phyloP scores from a whole-genome alignment of 164 flowering plant genomes.

The Vitis amurensis region DNA sequence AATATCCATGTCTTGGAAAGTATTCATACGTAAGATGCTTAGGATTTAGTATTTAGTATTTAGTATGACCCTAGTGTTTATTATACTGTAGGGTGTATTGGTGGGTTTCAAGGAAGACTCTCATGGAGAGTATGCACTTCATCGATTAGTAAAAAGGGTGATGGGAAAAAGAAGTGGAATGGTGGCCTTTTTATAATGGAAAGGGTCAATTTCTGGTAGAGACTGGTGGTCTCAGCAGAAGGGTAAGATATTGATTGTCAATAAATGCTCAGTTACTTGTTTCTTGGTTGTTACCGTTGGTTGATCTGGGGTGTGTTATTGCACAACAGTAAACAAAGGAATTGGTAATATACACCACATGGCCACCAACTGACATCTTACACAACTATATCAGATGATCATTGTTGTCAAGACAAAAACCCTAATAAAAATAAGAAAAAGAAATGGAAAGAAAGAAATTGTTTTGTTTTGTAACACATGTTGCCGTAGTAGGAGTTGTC shows the following conservation, averaged over 20 bases:
- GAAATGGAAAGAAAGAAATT: neutral
- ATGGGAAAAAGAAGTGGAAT: conserved; percentile 1
- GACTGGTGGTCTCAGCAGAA: conserved; percentile 12
- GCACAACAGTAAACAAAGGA: conserved; percentile 3
- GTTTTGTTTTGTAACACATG: too few relatives aligned
- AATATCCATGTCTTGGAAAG: neutral
- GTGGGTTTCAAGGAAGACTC: neutral
- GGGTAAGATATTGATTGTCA: conserved; percentile 20
- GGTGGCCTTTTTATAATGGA: neutral
- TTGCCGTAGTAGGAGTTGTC: too few relatives aligned
- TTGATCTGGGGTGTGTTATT: neutral
- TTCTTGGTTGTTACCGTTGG: conserved; percentile 1
- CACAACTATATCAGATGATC: neutral
- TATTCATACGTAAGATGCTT: too few relatives aligned
- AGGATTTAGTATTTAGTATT: too few relatives aligned
- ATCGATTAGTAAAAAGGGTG: neutral
- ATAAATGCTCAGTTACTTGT: conserved; percentile 16
- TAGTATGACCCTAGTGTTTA: too few relatives aligned
- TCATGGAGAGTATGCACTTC: neutral
- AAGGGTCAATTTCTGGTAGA: conserved; percentile 4
- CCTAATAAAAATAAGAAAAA: too few relatives aligned
- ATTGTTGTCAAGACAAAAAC: neutral
- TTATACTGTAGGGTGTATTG: neutral
- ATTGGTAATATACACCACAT: neutral
- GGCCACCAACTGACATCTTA: neutral